These are phyloP conservation scores for Peltaster fructicola DNA, from an alignment of 2,329 filamentous ascomycete species.

Conservation along the genomic window DNA sequence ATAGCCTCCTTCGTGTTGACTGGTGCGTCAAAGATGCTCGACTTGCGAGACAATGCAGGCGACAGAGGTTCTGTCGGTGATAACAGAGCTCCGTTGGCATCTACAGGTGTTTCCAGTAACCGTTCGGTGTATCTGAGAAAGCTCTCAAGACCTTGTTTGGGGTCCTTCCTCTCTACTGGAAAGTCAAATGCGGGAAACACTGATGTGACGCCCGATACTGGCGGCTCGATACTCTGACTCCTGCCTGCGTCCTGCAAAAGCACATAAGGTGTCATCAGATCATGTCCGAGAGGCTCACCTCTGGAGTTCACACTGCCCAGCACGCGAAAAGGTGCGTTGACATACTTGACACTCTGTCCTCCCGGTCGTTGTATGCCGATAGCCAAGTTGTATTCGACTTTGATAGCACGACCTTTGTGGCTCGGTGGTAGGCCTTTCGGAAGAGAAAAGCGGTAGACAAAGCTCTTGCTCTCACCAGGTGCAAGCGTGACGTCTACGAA, in stretches of 20 bases:
- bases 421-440: conserved; percentile 81
- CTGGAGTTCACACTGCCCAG: conserved; percentile 81
- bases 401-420: conserved; percentile 82
- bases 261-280: conserved; percentile 87
- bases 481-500: conserved; percentile 83
- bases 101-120: conserved; percentile 42
- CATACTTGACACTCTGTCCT: conserved; percentile 66
- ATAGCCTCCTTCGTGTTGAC: conserved; percentile 65
- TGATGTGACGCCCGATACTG: no score
- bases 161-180: conserved; percentile 22
- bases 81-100: conserved; percentile 42
- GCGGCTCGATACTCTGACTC: conserved; percentile 20
- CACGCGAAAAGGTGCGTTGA: conserved; percentile 83
- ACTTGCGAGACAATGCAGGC: conserved; percentile 37
- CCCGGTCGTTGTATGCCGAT: conserved; percentile 82
- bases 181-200: conserved; percentile 3
- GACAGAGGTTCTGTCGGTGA: conserved; percentile 50
- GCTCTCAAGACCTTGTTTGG: conserved; percentile 33
- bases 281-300: conserved; percentile 79
- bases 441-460: conserved; percentile 70
- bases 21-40: conserved; percentile 19
- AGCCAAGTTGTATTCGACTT: conserved; percentile 77
- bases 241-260: conserved; percentile 68
- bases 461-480: conserved; percentile 76
- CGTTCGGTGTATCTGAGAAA: conserved; percentile 66